Base-by-base conservation (phyloP, 164 flowering plant species). In the Annona squamosa region DNA sequence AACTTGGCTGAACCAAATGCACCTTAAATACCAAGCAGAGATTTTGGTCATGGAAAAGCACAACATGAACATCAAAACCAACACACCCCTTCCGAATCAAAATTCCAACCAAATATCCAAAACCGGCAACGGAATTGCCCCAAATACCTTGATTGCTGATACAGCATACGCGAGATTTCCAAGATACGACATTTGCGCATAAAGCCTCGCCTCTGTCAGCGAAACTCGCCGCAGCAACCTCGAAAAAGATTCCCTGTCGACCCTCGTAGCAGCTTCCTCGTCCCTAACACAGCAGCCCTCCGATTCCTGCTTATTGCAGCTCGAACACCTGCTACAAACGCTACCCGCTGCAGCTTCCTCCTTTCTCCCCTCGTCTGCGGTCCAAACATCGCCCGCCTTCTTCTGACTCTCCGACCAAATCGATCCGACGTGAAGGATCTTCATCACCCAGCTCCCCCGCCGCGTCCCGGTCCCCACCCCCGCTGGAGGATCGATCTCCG, bases 141-240 rank as follows among this genome's bases (percentile, higher is more conserved):
- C 88, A 76, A 93, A 66, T 66, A 92, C 99, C 99, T 93, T 89
- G 76, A 93, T 92, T 56, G 80, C 82, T 72, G 91, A 79, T n/a
- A 93, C 85, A 37, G 77, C 74, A 82, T 96, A 96, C 46, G 98
- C 95, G 79, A 93, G 74, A 66, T 76, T 86, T 59, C 98, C 97
- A 84, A 96, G 79, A 81, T 91, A 90, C 18, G 97, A 91, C 92
- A 96, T 81, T 75, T 84, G 83, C 62, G 92, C 97, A 77, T 89
- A 96, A 16, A 90, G 63, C 77, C 83, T 89, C 2, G 96, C 93
- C 68, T 96, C 97, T 3, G 83, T 70, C 73, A 96, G 79, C 4
- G 95, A 86, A 10, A 91, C 99, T 81, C 84, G 83, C 72, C 76
- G 75, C 6, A 96, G 86, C 82, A 96, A 72, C 71, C 81, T 89